Conservation (phyloP, 75 land plant genomes). For the Larix kaempferi region DNA sequence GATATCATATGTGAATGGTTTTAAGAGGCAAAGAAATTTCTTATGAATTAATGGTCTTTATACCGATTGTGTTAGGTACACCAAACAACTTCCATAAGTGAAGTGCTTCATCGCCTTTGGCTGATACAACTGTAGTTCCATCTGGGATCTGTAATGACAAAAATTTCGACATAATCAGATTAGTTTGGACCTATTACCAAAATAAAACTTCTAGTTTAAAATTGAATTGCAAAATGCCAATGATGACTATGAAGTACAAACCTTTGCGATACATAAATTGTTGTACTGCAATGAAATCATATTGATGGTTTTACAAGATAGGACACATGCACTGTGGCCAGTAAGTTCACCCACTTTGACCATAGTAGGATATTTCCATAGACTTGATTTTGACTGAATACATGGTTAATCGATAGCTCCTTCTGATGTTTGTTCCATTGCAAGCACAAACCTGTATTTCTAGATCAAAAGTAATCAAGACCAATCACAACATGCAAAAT, state of each 20-base stretch:
- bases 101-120: constrained; percentile 61
- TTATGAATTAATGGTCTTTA: too few relatives aligned
- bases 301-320: constrained; percentile 12
- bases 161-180: background rate
- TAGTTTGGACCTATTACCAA: background rate
- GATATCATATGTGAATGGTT: too few relatives aligned
- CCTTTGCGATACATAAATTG: too few relatives aligned
- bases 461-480: background rate
- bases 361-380: constrained; percentile 79
- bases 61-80: constrained; percentile 5
- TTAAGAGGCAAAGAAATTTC: too few relatives aligned
- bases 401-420: constrained; percentile 68
- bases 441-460: too few relatives aligned
- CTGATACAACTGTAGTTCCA: constrained; percentile 61
- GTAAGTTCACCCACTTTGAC: constrained; percentile 51
- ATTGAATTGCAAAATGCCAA: too few relatives aligned
- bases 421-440: constrained; percentile 68
- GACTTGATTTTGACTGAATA: constrained; percentile 41
- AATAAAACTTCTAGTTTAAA: too few relatives aligned
- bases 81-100: constrained; percentile 71
- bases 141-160: constrained; percentile 54
- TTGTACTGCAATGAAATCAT: too few relatives aligned
- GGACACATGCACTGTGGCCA: constrained; percentile 47
- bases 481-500: background rate
- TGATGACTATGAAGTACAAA: too few relatives aligned